Conservation (phyloP, 2,329 filamentous ascomycete species). For the Ilyonectria mors-panacis region DNA sequence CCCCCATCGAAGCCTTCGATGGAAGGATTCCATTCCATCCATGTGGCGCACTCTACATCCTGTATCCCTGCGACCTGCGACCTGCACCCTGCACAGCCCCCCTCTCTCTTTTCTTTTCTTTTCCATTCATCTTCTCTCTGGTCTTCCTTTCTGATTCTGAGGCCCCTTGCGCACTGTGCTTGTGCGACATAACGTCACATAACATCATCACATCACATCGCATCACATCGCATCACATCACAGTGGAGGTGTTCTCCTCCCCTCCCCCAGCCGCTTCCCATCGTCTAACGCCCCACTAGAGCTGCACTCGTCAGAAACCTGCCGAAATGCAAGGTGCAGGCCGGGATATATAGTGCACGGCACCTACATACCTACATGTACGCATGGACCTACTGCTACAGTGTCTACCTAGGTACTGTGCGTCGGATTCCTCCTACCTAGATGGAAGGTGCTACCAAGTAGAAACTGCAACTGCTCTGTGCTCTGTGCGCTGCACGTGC, state of each 20-base stretch:
- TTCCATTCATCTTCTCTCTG: conserved; percentile 13
- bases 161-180: conserved; percentile 7
- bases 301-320: background rate
- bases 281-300: background rate
- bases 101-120: background rate
- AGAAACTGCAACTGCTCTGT: background rate
- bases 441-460: conserved; percentile 6
- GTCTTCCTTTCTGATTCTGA: background rate
- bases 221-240: background rate
- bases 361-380: background rate
- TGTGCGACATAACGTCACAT: conserved; percentile 3
- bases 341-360: background rate
- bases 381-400: background rate
- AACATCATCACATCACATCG: background rate
- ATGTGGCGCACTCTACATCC: conserved; percentile 12
- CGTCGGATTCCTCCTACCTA: background rate
- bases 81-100: conserved; percentile 21
- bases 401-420: too few relatives aligned
- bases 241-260: background rate
- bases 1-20: conserved; percentile 20
- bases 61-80: conserved; percentile 1
- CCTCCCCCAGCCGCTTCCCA: background rate
- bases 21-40: conserved; percentile 22
- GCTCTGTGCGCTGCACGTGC: conserved; percentile 13
- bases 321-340: background rate